These are phyloP conservation scores for Fereydounia khargensis DNA, from an alignment of 1,284 basidiomycete species.

Conservation along the genomic window DNA sequence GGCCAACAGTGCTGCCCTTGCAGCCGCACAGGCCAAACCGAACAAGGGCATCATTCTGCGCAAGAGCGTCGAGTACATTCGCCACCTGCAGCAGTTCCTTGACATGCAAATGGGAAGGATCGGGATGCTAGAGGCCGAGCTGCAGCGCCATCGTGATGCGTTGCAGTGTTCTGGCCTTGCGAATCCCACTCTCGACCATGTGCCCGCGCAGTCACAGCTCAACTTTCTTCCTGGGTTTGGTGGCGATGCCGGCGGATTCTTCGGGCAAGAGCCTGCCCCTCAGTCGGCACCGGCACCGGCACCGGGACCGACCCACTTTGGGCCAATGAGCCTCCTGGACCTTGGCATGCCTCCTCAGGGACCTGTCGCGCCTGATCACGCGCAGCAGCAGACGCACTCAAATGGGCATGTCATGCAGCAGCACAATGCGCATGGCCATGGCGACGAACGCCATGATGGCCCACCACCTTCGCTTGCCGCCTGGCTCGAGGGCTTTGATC, in stretches of 20 bases:
- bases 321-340: too few species aligned
- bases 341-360: too few species aligned
- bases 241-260: not conserved
- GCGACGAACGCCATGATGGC: conserved; percentile 2
- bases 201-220: too few species aligned
- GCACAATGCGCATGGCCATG: too few species aligned
- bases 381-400: conserved; percentile 13
- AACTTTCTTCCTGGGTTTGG: not conserved
- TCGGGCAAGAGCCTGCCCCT: too few species aligned
- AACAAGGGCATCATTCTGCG: conserved; percentile 56
- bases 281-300: too few species aligned
- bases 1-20: conserved; percentile 39
- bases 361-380: too few species aligned
- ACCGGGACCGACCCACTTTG: too few species aligned
- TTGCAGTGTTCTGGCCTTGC: conserved; percentile 27
- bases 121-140: conserved; percentile 41
- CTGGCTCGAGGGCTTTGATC: conserved; percentile 34
- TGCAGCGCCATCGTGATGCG: conserved; percentile 25
- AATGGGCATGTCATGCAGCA: conserved; percentile 17
- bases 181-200: too few species aligned
- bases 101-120: conserved; percentile 47
- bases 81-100: conserved; percentile 51
- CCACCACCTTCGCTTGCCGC: conserved; percentile 18
- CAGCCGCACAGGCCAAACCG: conserved; percentile 51
- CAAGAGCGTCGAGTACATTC: conserved; percentile 55